A percentile compares a stretch with the other conserved stretches of the same genome.
Evolutionary conservation across 371 early-diverging fungal species (phyloP).

Genomic region (Mucor sp.): DNA sequence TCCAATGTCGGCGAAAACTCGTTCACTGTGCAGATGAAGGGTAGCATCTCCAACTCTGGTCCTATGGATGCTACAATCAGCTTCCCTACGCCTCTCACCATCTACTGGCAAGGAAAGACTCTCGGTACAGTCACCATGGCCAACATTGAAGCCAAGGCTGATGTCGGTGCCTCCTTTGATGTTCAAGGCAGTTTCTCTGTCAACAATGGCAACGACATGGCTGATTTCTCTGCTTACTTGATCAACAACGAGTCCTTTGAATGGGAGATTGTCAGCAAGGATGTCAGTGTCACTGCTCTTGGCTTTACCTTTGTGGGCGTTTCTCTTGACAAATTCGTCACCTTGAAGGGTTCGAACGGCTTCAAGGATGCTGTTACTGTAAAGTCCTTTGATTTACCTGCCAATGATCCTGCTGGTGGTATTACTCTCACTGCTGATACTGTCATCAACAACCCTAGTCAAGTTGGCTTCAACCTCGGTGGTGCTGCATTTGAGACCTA

Average conservation of each 20-base stretch:
- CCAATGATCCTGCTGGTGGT: conserved; percentile 60
- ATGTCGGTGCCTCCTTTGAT: conserved; percentile 50
- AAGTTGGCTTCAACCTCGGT: conserved; percentile 53
- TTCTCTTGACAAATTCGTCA: conserved; percentile 52
- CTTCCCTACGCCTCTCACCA: conserved; percentile 49
- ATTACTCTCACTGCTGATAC: conserved; percentile 56
- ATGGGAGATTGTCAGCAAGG: conserved; percentile 54
- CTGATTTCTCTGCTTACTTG: conserved; percentile 53
- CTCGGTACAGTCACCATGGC: conserved; percentile 57
- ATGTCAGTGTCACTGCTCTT: conserved; percentile 58
- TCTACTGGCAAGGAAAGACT: conserved; percentile 48
- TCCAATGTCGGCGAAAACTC: conserved; percentile 48
- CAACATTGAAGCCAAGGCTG: conserved; percentile 40
- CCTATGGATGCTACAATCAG: conserved; percentile 60
- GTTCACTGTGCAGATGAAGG: conserved; percentile 58
- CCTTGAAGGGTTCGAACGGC: conserved; percentile 53
- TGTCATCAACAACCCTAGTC: conserved; percentile 54
- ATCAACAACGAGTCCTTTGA: conserved; percentile 55
- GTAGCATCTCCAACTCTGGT: conserved; percentile 60
- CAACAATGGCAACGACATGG: conserved; percentile 42
- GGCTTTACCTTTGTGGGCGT: conserved; percentile 57
- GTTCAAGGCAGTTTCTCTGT: conserved; percentile 48
- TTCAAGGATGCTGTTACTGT: conserved; percentile 57
- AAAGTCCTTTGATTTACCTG: conserved; percentile 56
- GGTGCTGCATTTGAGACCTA: conserved; percentile 36